Evolutionary conservation across 208 protist genomes (phyloP).

Genomic region (Acanthamoeba royreba): DNA sequence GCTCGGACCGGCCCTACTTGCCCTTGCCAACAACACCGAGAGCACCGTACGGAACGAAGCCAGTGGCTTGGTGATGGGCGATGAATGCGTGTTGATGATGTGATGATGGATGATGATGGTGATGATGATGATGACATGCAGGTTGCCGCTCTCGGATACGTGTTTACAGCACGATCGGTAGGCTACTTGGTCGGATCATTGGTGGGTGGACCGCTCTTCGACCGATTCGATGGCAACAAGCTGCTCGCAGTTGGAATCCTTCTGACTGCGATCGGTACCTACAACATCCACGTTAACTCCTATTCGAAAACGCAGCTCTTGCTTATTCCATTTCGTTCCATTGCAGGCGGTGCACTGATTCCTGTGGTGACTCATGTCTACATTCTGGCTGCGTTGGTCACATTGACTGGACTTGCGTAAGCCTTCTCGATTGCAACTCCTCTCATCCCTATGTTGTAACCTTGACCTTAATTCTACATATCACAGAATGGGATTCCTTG

Average conservation of each 20-base stretch:
- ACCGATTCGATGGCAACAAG: neutral
- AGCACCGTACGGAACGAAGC: neutral
- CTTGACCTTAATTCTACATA: neutral
- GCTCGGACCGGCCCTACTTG: neutral
- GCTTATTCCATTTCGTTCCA: neutral
- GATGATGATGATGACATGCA: neutral
- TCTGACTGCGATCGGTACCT: neutral
- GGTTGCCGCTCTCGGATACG: neutral
- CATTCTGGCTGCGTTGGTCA: neutral
- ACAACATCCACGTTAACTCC: neutral
- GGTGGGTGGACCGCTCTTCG: constrained; percentile 32
- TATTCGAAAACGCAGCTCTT: neutral
- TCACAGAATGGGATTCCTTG: neutral
- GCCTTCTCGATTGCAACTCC: neutral
- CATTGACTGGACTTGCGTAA: neutral
- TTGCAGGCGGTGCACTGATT: neutral
- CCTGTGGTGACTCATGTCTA: constrained; percentile 15
- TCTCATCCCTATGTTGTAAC: neutral
- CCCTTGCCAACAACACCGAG: neutral
- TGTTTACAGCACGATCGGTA: neutral
- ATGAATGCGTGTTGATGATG: too few relatives aligned
- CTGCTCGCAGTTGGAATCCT: neutral
- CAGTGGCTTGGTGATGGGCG: neutral
- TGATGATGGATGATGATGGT: too few relatives aligned
- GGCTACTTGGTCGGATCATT: constrained; percentile 21